A percentile compares a stretch with the other conserved stretches of the same genome.
Conservation (phyloP, 2,329 filamentous ascomycete species). For the Talaromyces pinophilus region DNA sequence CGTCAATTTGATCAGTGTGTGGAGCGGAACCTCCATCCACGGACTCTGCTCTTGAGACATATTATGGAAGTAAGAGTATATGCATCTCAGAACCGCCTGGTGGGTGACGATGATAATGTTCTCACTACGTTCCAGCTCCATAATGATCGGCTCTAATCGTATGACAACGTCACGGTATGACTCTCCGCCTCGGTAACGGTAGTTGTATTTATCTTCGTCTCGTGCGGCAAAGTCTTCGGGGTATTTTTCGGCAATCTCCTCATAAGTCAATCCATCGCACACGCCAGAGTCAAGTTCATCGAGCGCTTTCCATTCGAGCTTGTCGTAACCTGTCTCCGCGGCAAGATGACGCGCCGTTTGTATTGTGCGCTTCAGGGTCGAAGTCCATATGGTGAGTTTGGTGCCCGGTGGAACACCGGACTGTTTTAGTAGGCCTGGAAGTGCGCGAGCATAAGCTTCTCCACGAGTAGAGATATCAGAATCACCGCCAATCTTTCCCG, state of each 20-base stretch:
- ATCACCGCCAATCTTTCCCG: conserved; percentile 90
- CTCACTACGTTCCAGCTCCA: conserved; percentile 94
- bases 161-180: conserved; percentile 97
- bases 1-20: conserved; percentile 94
- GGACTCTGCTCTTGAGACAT: conserved; percentile 88
- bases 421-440: conserved; percentile 80
- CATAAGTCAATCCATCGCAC: conserved; percentile 94
- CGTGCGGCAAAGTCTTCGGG: conserved; percentile 94
- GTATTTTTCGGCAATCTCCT: conserved; percentile 86
- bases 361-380: conserved; percentile 79
- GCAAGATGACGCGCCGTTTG: conserved; percentile 84
- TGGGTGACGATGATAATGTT: conserved; percentile 98
- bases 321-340: conserved; percentile 70
- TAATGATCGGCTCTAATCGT: conserved; percentile 96
- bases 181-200: conserved; percentile 94
- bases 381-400: conserved; percentile 72
- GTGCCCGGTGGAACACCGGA: conserved; percentile 73
- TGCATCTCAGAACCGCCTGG: conserved; percentile 93
- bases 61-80: conserved; percentile 99
- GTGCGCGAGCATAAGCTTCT: conserved; percentile 78
- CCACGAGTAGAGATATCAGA: conserved; percentile 82
- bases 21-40: conserved; percentile 98
- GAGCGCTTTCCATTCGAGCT: conserved; percentile 96
- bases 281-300: conserved; percentile 96
- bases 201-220: conserved; percentile 99